A percentile compares a stretch with the other conserved stretches of the same genome.
Conservation (phyloP, 1,139 yeast species). For the Candida tetrigidarum region DNA sequence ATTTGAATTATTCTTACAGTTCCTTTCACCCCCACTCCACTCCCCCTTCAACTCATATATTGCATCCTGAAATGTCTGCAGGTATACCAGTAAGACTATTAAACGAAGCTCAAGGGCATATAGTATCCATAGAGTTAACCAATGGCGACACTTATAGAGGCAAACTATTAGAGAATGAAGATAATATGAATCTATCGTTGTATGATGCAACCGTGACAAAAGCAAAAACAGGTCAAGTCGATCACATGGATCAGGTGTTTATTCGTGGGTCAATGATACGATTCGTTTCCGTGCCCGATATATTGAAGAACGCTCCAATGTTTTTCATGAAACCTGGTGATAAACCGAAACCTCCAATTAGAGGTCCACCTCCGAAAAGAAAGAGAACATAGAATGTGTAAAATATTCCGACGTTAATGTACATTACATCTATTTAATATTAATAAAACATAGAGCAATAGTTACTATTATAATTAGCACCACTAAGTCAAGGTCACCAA, state of each 20-base stretch:
- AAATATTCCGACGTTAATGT: background rate
- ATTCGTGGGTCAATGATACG: slow-evolving; percentile 91
- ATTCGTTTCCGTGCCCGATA: slow-evolving; percentile 86
- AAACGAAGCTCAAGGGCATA: slow-evolving; percentile 90
- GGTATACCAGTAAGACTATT: slow-evolving; percentile 87
- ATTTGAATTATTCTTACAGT: too few species aligned
- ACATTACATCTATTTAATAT: background rate
- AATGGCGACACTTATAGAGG: slow-evolving; percentile 92
- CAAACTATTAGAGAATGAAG: slow-evolving; percentile 81
- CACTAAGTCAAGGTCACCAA: slow-evolving; percentile 79
- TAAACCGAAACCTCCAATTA: slow-evolving; percentile 71
- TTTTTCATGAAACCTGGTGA: slow-evolving; percentile 67
- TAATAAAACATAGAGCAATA: slow-evolving; percentile 10
- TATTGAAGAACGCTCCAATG: slow-evolving; percentile 86
- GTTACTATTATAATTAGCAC: background rate
- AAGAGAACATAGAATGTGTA: slow-evolving; percentile 20
- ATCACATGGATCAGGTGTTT: slow-evolving; percentile 84
- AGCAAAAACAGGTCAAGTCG: slow-evolving; percentile 65
- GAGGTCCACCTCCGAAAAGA: slow-evolving; percentile 57
- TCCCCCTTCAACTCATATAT: background rate
- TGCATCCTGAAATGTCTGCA: slow-evolving; percentile 42
- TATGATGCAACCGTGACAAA: slow-evolving; percentile 83
- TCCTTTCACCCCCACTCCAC: background rate
- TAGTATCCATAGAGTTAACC: slow-evolving; percentile 78
- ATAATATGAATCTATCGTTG: slow-evolving; percentile 91